Conservation (phyloP, 2,329 filamentous ascomycete genomes). For the Fusarium sterilihyphosum region DNA sequence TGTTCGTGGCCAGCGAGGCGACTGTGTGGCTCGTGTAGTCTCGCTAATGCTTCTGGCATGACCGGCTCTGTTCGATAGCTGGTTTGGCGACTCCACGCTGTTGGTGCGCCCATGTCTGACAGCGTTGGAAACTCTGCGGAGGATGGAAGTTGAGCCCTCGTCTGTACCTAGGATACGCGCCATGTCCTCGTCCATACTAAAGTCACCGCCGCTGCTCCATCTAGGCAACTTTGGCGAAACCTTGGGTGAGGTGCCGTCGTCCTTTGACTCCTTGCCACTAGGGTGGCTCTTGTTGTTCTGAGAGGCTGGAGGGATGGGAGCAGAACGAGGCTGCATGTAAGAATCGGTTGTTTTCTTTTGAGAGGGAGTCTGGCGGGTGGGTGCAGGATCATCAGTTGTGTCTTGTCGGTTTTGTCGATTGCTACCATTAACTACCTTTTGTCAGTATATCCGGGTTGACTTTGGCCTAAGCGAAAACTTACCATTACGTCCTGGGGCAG, state of each 20-base stretch:
- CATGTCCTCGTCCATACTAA: conserved; percentile 96
- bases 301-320: conserved; percentile 60
- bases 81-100: conserved; percentile 71
- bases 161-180: conserved; percentile 85
- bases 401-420: conserved; percentile 37
- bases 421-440: conserved; percentile 43
- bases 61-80: conserved; percentile 54
- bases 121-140: conserved; percentile 90
- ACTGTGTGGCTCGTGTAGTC: conserved; percentile 71
- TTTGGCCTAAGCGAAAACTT: conserved; percentile 38
- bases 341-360: conserved; percentile 54
- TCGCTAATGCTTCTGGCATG: conserved; percentile 73
- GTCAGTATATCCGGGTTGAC: conserved; percentile 10
- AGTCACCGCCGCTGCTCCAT: conserved; percentile 84
- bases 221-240: conserved; percentile 74
- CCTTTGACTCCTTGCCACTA: conserved; percentile 59
- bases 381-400: conserved; percentile 34
- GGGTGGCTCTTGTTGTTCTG: conserved; percentile 44
- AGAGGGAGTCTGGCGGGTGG: conserved; percentile 37
- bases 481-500: conserved; percentile 55
- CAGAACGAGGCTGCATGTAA: conserved; percentile 68
- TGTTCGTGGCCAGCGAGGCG: conserved; percentile 76
- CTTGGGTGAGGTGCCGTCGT: conserved; percentile 55
- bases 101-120: conserved; percentile 92
- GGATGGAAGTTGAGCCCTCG: conserved; percentile 79